phyloP scores from a whole-genome alignment of 768 basidiomycete genomes.

The Austroboletus festivus region DNA sequence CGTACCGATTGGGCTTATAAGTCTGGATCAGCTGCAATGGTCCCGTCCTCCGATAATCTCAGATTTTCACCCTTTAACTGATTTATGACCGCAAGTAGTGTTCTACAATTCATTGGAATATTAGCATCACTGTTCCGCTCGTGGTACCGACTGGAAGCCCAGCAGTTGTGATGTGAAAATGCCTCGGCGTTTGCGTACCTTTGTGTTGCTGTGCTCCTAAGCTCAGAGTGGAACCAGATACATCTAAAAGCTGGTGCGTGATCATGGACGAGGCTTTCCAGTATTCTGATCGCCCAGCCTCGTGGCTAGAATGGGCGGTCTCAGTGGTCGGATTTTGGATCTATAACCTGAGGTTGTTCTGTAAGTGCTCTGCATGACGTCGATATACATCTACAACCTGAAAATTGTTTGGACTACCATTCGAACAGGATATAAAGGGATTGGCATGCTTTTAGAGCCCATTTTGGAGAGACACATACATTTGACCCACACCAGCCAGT shows the following conservation, averaged over 20 bases:
- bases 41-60: constrained; percentile 2
- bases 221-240: constrained; percentile 12
- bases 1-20: constrained; percentile 5
- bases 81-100: constrained; percentile 4
- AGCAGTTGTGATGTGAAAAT: constrained; percentile 25
- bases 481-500: too few species aligned
- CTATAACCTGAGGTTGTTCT: background rate
- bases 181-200: constrained; percentile 11
- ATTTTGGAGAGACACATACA: too few species aligned
- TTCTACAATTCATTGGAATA: constrained; percentile 13
- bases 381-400: constrained; percentile 11
- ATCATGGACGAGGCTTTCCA: too few species aligned
- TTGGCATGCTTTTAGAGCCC: too few species aligned
- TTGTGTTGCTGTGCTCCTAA: constrained; percentile 5
- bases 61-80: background rate
- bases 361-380: too few species aligned
- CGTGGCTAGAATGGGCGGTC: constrained; percentile 3
- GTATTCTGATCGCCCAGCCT: background rate
- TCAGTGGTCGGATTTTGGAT: constrained; percentile 15
- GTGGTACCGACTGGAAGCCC: constrained; percentile 15
- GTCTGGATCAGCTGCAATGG: constrained; percentile 1
- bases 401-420: constrained; percentile 19
- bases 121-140: constrained; percentile 16
- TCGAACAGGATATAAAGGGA: too few species aligned
- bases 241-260: constrained; percentile 18